Conservation (phyloP, 768 basidiomycete species). For the Symmetrospora coprosmae region DNA sequence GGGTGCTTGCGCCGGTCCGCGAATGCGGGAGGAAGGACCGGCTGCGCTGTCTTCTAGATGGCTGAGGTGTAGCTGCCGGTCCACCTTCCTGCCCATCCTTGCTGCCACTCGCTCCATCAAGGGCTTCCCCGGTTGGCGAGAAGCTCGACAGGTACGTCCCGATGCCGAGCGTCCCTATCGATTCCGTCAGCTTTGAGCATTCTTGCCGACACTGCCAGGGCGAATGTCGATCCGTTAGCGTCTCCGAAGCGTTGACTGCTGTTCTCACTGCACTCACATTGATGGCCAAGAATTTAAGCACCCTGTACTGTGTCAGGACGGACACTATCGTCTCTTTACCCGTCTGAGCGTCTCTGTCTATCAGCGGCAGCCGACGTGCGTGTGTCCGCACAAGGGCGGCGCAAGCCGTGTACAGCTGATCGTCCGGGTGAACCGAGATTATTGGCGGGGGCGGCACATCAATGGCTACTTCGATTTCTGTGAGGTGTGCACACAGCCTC, state of each 20-base stretch:
- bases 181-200: constrained; percentile 60
- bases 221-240: neutral
- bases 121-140: constrained; percentile 38
- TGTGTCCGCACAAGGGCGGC: constrained; percentile 84
- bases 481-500: neutral
- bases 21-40: too few relatives aligned
- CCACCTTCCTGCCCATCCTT: too few relatives aligned
- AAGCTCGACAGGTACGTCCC: constrained; percentile 63
- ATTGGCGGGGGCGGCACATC: constrained; percentile 85
- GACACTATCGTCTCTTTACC: constrained; percentile 90
- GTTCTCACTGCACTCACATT: constrained; percentile 49
- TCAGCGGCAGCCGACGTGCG: constrained; percentile 79
- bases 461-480: constrained; percentile 85
- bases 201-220: constrained; percentile 61
- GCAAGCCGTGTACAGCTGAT: constrained; percentile 78
- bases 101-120: neutral
- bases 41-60: too few relatives aligned
- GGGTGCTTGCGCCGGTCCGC: too few relatives aligned
- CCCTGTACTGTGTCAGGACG: constrained; percentile 89
- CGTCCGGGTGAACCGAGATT: constrained; percentile 69
- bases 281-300: constrained; percentile 94
- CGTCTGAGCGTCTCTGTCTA: constrained; percentile 83
- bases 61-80: too few relatives aligned
- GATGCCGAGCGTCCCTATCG: constrained; percentile 73
- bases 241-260: neutral